Percentiles rank a stretch among this genome's conserved stretches.
Evolutionary conservation across 805 yeast genomes (phyloP).

Genomic region (Metschnikowia peoriensis): DNA sequence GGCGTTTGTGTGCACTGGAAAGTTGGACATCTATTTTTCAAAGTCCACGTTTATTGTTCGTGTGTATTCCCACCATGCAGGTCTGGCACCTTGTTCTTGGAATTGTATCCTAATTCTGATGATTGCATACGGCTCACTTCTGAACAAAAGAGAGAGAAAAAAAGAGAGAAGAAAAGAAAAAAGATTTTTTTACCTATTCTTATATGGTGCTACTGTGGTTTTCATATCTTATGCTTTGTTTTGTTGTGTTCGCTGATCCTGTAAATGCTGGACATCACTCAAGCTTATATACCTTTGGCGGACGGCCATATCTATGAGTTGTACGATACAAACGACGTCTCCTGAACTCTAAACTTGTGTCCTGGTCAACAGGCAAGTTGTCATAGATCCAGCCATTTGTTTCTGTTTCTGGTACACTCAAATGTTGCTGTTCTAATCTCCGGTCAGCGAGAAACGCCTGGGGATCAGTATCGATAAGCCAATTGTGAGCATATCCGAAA

Average conservation of each 20-base stretch:
- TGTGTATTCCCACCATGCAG: not conserved
- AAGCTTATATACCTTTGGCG: constrained; percentile 5
- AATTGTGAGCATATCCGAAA: constrained; percentile 46
- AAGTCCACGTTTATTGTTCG: not conserved
- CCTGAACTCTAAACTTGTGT: constrained; percentile 47
- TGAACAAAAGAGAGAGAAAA: no score
- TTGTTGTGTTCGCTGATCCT: no score
- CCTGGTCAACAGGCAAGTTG: constrained; percentile 34
- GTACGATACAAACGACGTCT: constrained; percentile 56
- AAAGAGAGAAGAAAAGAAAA: no score
- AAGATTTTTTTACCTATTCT: no score
- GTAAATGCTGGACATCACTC: constrained; percentile 1
- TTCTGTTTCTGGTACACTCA: constrained; percentile 28
- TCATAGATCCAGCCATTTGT: constrained; percentile 51
- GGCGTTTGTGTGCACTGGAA: not conserved
- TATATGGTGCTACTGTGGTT: no score
- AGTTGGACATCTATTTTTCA: not conserved
- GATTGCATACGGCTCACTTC: no score
- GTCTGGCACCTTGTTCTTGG: not conserved
- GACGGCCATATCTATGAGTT: constrained; percentile 44
- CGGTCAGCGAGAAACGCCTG: constrained; percentile 51
- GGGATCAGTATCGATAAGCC: constrained; percentile 64
- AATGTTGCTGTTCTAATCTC: constrained; percentile 21
- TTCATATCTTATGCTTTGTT: no score
- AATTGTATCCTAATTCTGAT: no score